These are phyloP conservation scores for Castanea mollissima DNA, from an alignment of 306 rosid species.

Conservation along the genomic window DNA sequence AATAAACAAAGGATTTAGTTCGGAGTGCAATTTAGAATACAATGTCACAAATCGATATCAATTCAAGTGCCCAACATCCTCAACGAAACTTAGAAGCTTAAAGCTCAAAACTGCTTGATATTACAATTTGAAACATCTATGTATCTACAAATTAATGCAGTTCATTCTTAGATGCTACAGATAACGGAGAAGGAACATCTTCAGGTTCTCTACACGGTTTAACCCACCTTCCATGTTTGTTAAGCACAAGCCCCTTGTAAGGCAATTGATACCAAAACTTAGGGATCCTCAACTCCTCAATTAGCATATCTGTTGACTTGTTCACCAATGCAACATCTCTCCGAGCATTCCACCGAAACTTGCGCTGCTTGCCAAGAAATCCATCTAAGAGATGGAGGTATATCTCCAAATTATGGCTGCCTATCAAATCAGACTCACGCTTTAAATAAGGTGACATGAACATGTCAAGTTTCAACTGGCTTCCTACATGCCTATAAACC, in stretches of 20 bases:
- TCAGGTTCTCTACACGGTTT: conserved; percentile 56
- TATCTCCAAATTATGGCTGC: conserved; percentile 56
- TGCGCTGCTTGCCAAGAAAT: conserved; percentile 11
- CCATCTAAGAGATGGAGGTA: conserved; percentile 75
- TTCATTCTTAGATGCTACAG: background rate
- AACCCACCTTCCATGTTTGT: conserved; percentile 70
- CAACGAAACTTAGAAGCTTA: background rate
- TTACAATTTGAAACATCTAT: background rate
- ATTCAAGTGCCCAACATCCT: background rate
- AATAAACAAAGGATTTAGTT: no score
- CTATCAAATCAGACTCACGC: conserved; percentile 35
- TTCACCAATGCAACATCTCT: conserved; percentile 70
- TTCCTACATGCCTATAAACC: conserved; percentile 62
- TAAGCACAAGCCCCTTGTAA: conserved; percentile 58
- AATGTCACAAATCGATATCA: background rate
- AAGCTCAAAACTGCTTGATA: background rate
- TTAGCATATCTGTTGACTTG: conserved; percentile 57
- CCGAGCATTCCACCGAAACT: conserved; percentile 46
- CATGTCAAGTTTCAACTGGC: conserved; percentile 41
- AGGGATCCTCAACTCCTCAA: conserved; percentile 57
- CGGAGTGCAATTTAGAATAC: no score
- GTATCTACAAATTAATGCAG: background rate
- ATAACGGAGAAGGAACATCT: conserved; percentile 56
- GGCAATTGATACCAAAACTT: conserved; percentile 60
- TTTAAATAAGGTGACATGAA: conserved; percentile 52